Evolutionary conservation across 108 stramenopile genomes (phyloP), one percentile per base, ranked within the genome.

Genomic region (Nitzschia sp.): DNA sequence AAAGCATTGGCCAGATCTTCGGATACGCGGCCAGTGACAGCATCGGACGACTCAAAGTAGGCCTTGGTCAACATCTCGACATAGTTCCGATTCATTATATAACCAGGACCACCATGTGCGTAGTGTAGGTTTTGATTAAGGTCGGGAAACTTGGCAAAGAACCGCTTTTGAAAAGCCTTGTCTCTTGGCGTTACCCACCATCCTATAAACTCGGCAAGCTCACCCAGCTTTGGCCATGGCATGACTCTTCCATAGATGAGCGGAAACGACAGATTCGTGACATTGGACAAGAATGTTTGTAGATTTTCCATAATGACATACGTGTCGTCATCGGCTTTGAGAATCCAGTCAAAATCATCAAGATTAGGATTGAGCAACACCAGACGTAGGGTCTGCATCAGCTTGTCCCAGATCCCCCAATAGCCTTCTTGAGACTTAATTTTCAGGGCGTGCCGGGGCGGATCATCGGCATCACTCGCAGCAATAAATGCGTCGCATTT

Each of bases 261-360:
- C 2, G 55, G 70, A 79, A 81, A 21, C 79, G 47, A 73, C 64
- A 36, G 9, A 4, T 51, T 17, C 21, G 42, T 62, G 1, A 45
- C 2, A 5, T 49, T 53, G 3, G 13, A 65, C 25, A 65, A 49
- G 32, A 53, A 65, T 5, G 28, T n/a, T 19, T 51, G 28, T 29
- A 65, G 30, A 32, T 65, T 65, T 26, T 65, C 64, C 64, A 65
- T 65, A 26, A 65, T 65, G 13, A 65, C 64, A 65, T 53, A 65
- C 48, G 64, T 51, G 24, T 65, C 64, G n/a, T 65, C 64, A 53
- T 65, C 64, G 21, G 64, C 47, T 26, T 65, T 65, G 25, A 65
- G 30, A 19, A 65, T 53, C 64, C 64, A 65, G n/a, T 65, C 64
- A 29, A 27, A 65, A 0, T 32, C n/a, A 17, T 51, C 19, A 15